Base-by-base conservation (phyloP, 345 rosid genomes). In the Eucalyptus marginata region DNA sequence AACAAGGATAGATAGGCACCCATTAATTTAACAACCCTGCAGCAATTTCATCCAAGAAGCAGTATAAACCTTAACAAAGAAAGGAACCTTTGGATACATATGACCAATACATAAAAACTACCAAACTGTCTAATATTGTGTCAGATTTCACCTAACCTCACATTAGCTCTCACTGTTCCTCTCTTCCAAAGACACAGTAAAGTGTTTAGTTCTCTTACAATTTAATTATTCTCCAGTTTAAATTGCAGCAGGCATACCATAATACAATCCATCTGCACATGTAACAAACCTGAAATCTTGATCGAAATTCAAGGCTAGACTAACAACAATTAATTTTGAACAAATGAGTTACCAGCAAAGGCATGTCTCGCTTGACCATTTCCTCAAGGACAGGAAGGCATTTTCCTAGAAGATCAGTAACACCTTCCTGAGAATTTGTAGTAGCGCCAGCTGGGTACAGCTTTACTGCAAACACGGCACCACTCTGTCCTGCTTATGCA, bases 371-470 rank as follows among this genome's bases (percentile, higher is more conserved):
- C 91, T 93, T 92, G 86, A 91, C 94, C 99, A 98, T 93, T 92
- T 97, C 98, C 93, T 96, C 99, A 85, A 98, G 95, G 76, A 94
- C 97, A 54, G 98, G 96, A 71, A 98, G 93, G 89, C 98, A 97
- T 89, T 95, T 96, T 49, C 99, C 99, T 87, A 97, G 93, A 86
- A 98, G 96, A 90, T 97, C 96, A 1, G 98, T 97, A 80, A 98
- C 99, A 87, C 99, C 99, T 89, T 97, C 98, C 93, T 98, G 98
- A 87, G 99, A 97, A 90, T 98, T 98, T 50, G 99, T 95, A 31
- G 99, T 96, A 56, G 99, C 99, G 29, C 99, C 98, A 24, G 98
- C 99, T 91, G 99, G 99, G 90, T 98, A 98, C 90, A 97, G 86
- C 95, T 98, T 98, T 87, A 98, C 99, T 86, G 96, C 99, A 94